Percentiles rank a stretch among this genome's conserved stretches.
Evolutionary conservation across 2,329 filamentous ascomycete species (phyloP).

Genomic region (Microascus cirrosus): DNA sequence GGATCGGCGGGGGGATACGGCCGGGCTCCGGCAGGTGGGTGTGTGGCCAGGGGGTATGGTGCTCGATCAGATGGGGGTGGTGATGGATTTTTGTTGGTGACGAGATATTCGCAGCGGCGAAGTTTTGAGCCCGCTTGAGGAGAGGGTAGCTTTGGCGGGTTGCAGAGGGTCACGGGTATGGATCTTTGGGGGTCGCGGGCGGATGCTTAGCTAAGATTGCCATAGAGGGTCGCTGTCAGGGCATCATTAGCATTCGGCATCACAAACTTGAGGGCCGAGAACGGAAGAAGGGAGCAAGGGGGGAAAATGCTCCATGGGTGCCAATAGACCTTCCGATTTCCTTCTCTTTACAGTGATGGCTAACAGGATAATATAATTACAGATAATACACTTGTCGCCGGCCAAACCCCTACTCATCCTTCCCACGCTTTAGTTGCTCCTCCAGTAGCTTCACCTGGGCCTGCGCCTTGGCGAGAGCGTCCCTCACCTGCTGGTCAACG

Average conservation of each 20-base stretch:
- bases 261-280: not conserved
- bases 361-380: slow-evolving; percentile 2
- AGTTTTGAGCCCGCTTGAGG: slow-evolving; percentile 10
- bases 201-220: slow-evolving; percentile 3
- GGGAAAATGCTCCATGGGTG: not conserved
- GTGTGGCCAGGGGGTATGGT: slow-evolving; percentile 3
- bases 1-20: not conserved
- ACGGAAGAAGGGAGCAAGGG: too few relatives aligned
- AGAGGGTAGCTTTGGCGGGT: not conserved
- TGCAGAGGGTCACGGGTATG: not conserved
- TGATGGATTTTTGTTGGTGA: slow-evolving; percentile 14
- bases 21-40: not conserved
- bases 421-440: not conserved
- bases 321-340: not conserved
- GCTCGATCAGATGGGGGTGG: slow-evolving; percentile 7
- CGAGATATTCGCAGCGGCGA: slow-evolving; percentile 15
- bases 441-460: not conserved
- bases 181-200: not conserved
- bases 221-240: not conserved
- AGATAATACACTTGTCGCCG: slow-evolving; percentile 2
- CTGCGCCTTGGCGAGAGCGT: not conserved
- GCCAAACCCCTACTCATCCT: not conserved
- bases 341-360: not conserved
- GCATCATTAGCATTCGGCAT: not conserved
- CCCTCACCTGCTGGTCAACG: not conserved